Conservation (phyloP, 1,284 basidiomycete genomes). For the Paramarasmius palmivorus region DNA sequence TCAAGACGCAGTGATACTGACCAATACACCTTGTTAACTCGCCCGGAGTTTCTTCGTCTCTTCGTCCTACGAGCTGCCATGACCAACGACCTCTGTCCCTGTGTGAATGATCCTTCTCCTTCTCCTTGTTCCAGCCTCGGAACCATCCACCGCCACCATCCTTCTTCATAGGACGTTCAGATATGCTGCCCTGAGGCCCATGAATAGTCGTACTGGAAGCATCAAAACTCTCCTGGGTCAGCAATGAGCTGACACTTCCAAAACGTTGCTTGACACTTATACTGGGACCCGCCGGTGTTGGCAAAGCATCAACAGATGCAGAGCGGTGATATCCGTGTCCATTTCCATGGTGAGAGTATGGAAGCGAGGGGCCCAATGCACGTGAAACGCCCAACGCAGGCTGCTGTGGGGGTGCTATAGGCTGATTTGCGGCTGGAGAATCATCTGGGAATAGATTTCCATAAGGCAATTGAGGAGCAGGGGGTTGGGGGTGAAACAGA, state of each 20-base stretch:
- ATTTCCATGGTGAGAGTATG: no score
- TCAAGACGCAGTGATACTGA: no score
- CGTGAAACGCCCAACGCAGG: no score
- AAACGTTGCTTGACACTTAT: no score
- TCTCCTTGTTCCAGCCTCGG: conserved; percentile 20
- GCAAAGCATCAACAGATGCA: conserved; percentile 16
- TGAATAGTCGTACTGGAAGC: no score
- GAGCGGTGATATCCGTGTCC: conserved; percentile 41
- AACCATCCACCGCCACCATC: no score
- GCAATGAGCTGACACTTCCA: conserved; percentile 24
- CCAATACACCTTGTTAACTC: conserved; percentile 67
- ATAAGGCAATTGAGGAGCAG: background rate
- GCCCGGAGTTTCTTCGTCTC: conserved; percentile 44
- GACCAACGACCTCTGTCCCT: conserved; percentile 28
- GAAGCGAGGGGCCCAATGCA: no score
- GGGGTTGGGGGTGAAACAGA: background rate
- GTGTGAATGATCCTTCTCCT: background rate
- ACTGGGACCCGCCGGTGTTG: no score
- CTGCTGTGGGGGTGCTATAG: no score
- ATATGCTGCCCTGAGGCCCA: no score
- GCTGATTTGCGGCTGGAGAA: conserved; percentile 15
- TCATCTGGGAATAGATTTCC: background rate
- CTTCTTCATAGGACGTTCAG: no score
- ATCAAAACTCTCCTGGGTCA: no score
- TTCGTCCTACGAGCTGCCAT: conserved; percentile 17